Conservation (phyloP, 768 basidiomycete genomes). For the Calocybe indica region DNA sequence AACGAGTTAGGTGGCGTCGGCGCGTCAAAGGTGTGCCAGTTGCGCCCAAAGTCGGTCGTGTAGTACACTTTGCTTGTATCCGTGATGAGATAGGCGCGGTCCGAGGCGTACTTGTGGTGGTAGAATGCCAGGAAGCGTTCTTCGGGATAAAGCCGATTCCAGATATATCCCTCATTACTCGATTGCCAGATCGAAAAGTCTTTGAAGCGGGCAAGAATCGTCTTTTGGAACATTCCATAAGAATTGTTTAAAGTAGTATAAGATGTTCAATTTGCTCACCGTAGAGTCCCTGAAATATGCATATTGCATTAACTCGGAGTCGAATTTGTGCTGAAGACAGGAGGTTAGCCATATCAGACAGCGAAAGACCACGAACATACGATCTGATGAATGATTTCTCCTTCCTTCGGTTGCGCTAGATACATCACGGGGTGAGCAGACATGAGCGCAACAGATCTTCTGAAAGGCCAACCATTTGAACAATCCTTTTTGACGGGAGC, state of each 20-base stretch:
- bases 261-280: slow-evolving; percentile 27
- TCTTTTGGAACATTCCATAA: slow-evolving; percentile 33
- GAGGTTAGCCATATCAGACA: background rate
- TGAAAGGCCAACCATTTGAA: slow-evolving; percentile 54
- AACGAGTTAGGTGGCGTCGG: slow-evolving; percentile 79
- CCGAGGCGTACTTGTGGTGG: slow-evolving; percentile 73
- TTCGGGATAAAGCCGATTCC: slow-evolving; percentile 59
- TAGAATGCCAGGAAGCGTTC: slow-evolving; percentile 78
- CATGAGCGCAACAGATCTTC: background rate
- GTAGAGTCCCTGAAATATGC: slow-evolving; percentile 81
- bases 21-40: slow-evolving; percentile 54
- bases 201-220: slow-evolving; percentile 73
- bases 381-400: slow-evolving; percentile 68
- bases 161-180: slow-evolving; percentile 90
- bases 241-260: background rate
- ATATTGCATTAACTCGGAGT: slow-evolving; percentile 60
- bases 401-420: slow-evolving; percentile 74
- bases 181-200: slow-evolving; percentile 91
- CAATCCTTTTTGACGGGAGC: slow-evolving; percentile 67
- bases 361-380: slow-evolving; percentile 33
- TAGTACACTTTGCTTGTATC: slow-evolving; percentile 55
- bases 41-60: slow-evolving; percentile 76
- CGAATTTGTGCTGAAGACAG: slow-evolving; percentile 10
- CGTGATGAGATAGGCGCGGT: slow-evolving; percentile 91
- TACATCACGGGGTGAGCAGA: background rate